Base-by-base conservation (phyloP, 2,329 filamentous ascomycete species). In the Monilinia vaccinii-corymbosi region DNA sequence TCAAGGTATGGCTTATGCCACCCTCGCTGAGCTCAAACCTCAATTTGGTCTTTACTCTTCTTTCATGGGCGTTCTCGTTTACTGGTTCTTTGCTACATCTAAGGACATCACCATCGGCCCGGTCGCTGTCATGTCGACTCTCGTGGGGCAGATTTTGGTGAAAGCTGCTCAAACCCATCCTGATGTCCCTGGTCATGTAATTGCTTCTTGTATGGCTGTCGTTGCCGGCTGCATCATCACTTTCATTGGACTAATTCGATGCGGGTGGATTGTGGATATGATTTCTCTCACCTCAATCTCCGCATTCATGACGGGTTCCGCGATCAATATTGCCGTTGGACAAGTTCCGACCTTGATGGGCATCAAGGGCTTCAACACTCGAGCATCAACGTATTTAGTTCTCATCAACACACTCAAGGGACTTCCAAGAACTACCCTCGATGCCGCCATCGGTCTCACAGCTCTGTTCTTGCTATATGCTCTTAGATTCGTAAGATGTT, bases 31-130 rank as follows among this genome's bases (percentile, higher is more conserved):
- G 62, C 79, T 97, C n/a, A 80, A 83, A 0, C 82, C 87, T 7
- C 81, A 97, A 71, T 97, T 86, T 70, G 93, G 93, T 56, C 81
- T 97, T 0, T 96, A 96, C 75, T 94, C 93, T 0, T 97, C 93
- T 0, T 97, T 99, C 71, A 94, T 97, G 81, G 94, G 93, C 55
- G 92, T 96, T 18, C 73, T 96, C 64, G 80, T 96, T 63, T 99
- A 99, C 75, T 97, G 93, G 93, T 88, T 97, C 71, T 97, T 97
- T 70, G 94, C 92, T 38, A 99, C 94, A 0, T 97, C 93, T 16
- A 99, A 97, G 72, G 93, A 99, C 73, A 97, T 99, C 70, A 97
- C 93, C 11, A 97, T 97, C 60, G 93, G 93, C 86, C 93, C 93
- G 36, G 94, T 97, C 52, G 94, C 94, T 42, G 94, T 97, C 66